phyloP scores from a whole-genome alignment of 2,329 filamentous ascomycete genomes.

The Colletotrichum gloeosporioides region DNA sequence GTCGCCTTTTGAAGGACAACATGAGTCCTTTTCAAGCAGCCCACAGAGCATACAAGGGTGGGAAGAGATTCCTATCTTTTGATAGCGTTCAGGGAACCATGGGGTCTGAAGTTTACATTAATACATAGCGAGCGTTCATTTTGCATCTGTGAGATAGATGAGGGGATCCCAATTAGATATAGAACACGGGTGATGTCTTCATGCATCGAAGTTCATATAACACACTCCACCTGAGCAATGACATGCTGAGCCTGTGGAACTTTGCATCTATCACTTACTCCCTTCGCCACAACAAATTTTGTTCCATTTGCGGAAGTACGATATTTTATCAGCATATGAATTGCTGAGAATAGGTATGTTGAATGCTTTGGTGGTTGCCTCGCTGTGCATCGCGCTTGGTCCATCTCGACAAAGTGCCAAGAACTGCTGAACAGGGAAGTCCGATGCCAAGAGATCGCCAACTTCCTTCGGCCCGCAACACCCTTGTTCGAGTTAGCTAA shows the following conservation, averaged over 20 bases:
- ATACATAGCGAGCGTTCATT: not conserved
- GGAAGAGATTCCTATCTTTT: not conserved
- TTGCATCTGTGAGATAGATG: rapidly evolving
- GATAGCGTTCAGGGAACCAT: not conserved
- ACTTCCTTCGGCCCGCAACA: not conserved
- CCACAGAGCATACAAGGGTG: not conserved
- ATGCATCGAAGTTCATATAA: not conserved
- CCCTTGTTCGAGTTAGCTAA: not conserved
- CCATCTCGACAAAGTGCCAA: not conserved
- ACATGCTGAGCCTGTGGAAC: not conserved
- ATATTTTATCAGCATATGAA: rapidly evolving
- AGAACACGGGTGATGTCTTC: not conserved
- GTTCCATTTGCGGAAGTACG: not conserved
- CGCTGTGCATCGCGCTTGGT: not conserved
- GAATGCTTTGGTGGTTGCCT: not conserved
- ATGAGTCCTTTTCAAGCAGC: not conserved
- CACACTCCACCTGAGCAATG: not conserved
- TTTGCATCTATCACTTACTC: not conserved
- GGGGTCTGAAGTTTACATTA: rapidly evolving
- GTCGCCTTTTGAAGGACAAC: not conserved
- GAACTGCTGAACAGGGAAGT: not conserved
- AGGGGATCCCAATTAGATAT: not conserved
- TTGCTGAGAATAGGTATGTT: not conserved
- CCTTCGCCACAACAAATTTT: not conserved
- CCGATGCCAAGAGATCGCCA: not conserved